Base-by-base conservation (phyloP, 495 filamentous ascomycete genomes). In the Penicillium argentinense region DNA sequence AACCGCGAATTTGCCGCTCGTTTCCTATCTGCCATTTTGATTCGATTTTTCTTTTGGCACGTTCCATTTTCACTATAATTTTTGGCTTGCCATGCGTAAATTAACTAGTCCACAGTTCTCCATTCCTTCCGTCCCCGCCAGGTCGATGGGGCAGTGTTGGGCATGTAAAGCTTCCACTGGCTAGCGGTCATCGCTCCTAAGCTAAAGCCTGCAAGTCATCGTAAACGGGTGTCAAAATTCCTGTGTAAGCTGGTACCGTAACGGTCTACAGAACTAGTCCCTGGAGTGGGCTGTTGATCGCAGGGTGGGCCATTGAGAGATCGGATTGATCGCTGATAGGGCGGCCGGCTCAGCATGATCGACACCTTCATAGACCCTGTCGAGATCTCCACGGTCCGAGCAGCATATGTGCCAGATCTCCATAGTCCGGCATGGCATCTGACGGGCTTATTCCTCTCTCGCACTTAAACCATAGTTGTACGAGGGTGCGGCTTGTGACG, bases 151-250 rank as follows among this genome's bases (percentile, higher is more conserved):
- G n/a, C n/a, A n/a, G n/a, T n/a, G n/a, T n/a, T n/a, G n/a, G n/a
- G n/a, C n/a, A n/a, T n/a, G n/a, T n/a, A n/a, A n/a, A n/a, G n/a
- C n/a, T n/a, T n/a, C n/a, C n/a, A n/a, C n/a, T n/a, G n/a, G n/a
- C n/a, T n/a, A n/a, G n/a, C n/a, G n/a, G n/a, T n/a, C n/a, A n/a
- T n/a, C n/a, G n/a, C n/a, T n/a, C n/a, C n/a, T n/a, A n/a, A n/a
- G n/a, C n/a, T n/a, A n/a, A n/a, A 45, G 26, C 24, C 39, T 49
- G 49, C 49, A 57, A 49, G 29, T 40, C 40, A 49, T 57, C 22
- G 37, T 45, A 49, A n/a, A 49, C 13, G 32, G 42, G 17, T 32
- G 32, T 39, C 30, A 41, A 21, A 18, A 9, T 14, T 18, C 16
- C 9, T 1, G 6, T 36, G 17, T 36, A 36, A 36, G 18, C 5